Evolutionary conservation across 78 protist genomes (phyloP).

Genomic region (Bodo saltans): DNA sequence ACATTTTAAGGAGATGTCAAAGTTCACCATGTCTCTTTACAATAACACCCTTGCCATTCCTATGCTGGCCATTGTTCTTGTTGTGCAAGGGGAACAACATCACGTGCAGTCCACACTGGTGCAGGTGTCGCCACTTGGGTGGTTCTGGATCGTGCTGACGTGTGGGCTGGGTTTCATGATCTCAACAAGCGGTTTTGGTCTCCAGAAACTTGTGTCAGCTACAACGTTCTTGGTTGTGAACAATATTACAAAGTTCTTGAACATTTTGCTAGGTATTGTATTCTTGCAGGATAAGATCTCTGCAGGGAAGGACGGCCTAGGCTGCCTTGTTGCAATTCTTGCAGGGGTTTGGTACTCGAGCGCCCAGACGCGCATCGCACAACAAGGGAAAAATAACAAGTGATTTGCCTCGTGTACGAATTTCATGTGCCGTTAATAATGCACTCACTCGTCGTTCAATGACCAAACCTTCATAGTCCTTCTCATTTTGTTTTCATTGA

Average conservation of each 20-base stretch:
- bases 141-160: neutral
- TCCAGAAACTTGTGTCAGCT: constrained; percentile 1
- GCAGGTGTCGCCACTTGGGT: neutral
- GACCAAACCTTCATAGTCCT: no score
- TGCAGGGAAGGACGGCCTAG: neutral
- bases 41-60: neutral
- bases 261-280: neutral
- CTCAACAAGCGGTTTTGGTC: neutral
- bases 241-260: neutral
- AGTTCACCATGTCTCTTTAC: neutral
- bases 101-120: neutral
- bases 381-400: no score
- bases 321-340: neutral
- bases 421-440: no score
- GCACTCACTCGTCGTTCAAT: no score
- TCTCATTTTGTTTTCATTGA: no score
- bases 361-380: no score
- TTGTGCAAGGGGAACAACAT: neutral
- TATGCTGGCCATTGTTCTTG: neutral
- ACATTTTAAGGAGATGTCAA: neutral
- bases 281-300: neutral
- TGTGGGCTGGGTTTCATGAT: constrained; percentile 1
- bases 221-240: neutral
- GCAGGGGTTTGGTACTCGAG: constrained; percentile 11
- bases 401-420: no score